Evolutionary conservation across 1,284 basidiomycete genomes (phyloP).

Genomic region (Schizopora paradoxa): DNA sequence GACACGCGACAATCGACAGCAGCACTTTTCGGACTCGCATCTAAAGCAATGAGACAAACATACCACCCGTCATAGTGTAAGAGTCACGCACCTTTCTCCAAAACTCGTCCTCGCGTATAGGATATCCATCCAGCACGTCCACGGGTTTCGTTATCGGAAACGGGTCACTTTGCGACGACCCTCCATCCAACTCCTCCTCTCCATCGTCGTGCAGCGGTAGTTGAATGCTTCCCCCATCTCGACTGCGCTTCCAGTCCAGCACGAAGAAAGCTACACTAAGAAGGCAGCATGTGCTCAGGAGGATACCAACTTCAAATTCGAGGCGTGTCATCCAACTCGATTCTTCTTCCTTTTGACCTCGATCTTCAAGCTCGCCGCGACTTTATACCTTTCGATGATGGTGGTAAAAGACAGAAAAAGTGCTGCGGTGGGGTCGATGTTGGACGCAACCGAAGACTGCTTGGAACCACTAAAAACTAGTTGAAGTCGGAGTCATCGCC

Average conservation of each 20-base stretch:
- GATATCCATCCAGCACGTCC: constrained; percentile 70
- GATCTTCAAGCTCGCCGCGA: too few relatives aligned
- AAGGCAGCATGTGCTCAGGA: constrained; percentile 39
- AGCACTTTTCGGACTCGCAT: constrained; percentile 52
- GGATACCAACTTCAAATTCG: constrained; percentile 50
- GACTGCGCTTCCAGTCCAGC: constrained; percentile 28
- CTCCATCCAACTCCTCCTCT: constrained; percentile 20
- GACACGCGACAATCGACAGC: constrained; percentile 39
- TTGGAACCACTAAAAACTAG: too few relatives aligned
- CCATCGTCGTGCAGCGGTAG: constrained; percentile 42
- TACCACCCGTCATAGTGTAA: too few relatives aligned
- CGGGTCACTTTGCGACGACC: constrained; percentile 48
- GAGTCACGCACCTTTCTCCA: constrained; percentile 56
- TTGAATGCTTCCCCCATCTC: constrained; percentile 48
- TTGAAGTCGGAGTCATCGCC: too few relatives aligned
- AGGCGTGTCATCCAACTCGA: constrained; percentile 56
- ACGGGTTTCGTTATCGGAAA: constrained; percentile 73
- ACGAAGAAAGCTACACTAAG: constrained; percentile 42
- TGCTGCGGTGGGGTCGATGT: too few relatives aligned
- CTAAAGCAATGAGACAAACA: constrained; percentile 29
- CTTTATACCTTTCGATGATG: too few relatives aligned
- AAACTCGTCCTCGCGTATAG: constrained; percentile 66
- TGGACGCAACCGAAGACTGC: too few relatives aligned
- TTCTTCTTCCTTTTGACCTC: too few relatives aligned
- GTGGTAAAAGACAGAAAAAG: too few relatives aligned